Evolutionary conservation across 1,139 yeast species (phyloP), one percentile per base, ranked within the genome.

Genomic region (Candida gigantensis): DNA sequence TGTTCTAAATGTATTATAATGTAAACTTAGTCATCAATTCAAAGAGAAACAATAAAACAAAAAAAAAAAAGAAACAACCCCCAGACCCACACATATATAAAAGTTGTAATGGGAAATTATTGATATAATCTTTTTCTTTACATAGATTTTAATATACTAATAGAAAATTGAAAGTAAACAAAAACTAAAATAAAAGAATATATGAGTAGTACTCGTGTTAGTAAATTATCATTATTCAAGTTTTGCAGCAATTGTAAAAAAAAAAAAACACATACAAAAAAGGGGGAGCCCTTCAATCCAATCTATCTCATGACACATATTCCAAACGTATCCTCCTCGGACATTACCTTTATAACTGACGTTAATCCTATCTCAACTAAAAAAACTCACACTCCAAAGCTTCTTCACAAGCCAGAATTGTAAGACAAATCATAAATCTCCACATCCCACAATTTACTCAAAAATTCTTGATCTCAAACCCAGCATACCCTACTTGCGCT

Each of bases 1-100:
- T 59, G 66, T 40, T 45, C 54, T 24, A 59, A 58, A 44, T 61
- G 66, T 53, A 48, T 41, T 20, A 51, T 60, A 40, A 57, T 59
- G 58, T 60, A 56, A 38, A 30, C 13, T n/a, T n/a, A n/a, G n/a
- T n/a, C n/a, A n/a, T n/a, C n/a, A n/a, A n/a, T n/a, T n/a, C n/a
- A n/a, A n/a, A n/a, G n/a, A n/a, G n/a, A n/a, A 18, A 18, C 19
- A 26, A 31, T 12, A 12, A 13, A 19, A 19, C 24, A 16, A 10
- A 11, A 24, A 12, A 14, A 31, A 25, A 31, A 12, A 18, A 17
- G n/a, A 16, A 23, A 23, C n/a, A n/a, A n/a, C n/a, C n/a, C n/a
- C n/a, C n/a, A n/a, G n/a, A n/a, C n/a, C n/a, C n/a, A n/a, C n/a
- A n/a, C n/a, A n/a, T n/a, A n/a, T n/a, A n/a, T n/a, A 11, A 25